These are phyloP conservation scores for Primulina eburnea DNA, from an alignment of 257 asterid species.

Conservation along the genomic window DNA sequence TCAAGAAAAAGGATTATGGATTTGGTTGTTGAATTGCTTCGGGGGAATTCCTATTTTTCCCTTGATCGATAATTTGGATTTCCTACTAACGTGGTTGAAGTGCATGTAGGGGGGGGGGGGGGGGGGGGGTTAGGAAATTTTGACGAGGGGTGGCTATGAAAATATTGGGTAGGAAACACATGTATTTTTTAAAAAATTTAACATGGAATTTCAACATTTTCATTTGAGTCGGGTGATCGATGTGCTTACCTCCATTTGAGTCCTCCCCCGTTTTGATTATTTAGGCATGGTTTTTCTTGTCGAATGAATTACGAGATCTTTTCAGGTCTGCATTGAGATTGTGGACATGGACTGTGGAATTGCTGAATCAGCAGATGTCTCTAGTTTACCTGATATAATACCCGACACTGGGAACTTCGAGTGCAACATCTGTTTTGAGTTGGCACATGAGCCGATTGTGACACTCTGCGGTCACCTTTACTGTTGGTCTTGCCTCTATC, in stretches of 20 bases:
- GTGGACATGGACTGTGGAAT: conserved; percentile 52
- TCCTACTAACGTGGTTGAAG: neutral
- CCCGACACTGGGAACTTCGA: conserved; percentile 63
- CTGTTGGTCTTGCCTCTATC: conserved; percentile 94
- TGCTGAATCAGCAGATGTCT: conserved; percentile 32
- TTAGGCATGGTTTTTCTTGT: neutral
- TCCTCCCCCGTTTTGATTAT: neutral
- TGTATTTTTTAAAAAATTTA: too few species aligned
- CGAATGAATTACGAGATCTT: conserved; percentile 17
- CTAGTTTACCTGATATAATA: conserved; percentile 37
- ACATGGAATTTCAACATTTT: neutral
- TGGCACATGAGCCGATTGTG: conserved; percentile 81
- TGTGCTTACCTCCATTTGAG: neutral
- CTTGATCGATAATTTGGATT: neutral
- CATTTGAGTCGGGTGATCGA: neutral
- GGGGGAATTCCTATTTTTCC: neutral
- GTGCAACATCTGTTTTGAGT: conserved; percentile 91
- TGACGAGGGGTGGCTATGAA: neutral
- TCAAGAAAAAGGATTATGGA: neutral
- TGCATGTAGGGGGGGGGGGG: neutral
- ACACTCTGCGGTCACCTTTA: conserved; percentile 96
- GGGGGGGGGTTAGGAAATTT: neutral
- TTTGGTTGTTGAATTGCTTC: conserved; percentile 4
- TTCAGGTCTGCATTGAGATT: conserved; percentile 21
- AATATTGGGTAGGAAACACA: too few species aligned